Base-by-base conservation (phyloP, 1,139 yeast genomes). In the Debaryomyces udenii region DNA sequence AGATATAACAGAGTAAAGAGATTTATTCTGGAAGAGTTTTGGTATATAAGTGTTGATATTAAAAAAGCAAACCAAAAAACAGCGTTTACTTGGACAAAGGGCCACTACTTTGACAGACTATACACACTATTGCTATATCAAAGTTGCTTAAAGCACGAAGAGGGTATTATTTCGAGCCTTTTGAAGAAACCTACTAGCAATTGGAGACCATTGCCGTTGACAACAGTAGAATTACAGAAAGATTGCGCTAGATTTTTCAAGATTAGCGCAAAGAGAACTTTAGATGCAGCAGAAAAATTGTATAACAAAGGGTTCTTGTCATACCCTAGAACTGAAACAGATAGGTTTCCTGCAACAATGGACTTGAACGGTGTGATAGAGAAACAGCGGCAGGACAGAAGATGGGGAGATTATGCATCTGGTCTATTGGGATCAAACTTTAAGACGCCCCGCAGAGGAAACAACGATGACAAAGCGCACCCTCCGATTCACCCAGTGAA, bases 241-340 rank as follows among this genome's bases (percentile, higher is more conserved):
- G 85, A 83, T 47, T 95, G 98, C 49, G 77, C 96, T 0, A 68
- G 77, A 32, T 78, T 69, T 51, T 81, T 91, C 55, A 85, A 82
- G 50, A 69, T 89, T 74, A 80, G 89, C 55, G 94, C 99, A 1
- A 91, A 91, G 55, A 76, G 76, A 36, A 81, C 96, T 1, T 67
- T 93, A 53, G 89, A 82, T 42, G 79, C 85, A 0, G 98, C 99
- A 0, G 99, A 94, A 62, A 78, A 77, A 48, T 71, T 94, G 20
- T 94, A 94, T 59, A 90, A 86, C 43, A 73, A 78, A 40, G 99
- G 99, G 0, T 88, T 80, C 54, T 70, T 94, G 3, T 90, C 97
- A 0, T 94, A 94, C 57, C 99, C 99, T 2, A 85, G 99, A 69
- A 94, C 99, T 0, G 99, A 94, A 60, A 94, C 99, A 0, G 97